These are phyloP conservation scores for Carex sylvatica DNA, from an alignment of 202 grass and related monocot genomes.

Conservation along the genomic window DNA sequence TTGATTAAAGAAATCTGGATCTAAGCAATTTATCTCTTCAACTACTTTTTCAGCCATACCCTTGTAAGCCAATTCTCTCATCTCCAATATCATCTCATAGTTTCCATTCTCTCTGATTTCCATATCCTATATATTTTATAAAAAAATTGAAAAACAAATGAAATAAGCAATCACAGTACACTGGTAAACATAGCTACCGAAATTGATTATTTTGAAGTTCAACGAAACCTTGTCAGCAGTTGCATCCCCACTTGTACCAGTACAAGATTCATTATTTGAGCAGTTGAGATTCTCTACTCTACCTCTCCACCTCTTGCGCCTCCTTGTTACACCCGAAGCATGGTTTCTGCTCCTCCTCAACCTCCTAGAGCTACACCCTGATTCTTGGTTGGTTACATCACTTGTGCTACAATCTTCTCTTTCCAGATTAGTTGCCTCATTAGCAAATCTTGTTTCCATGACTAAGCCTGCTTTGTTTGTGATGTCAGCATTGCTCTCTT, in stretches of 20 bases:
- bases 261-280: slow-evolving; percentile 25
- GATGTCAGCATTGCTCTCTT: slow-evolving; percentile 36
- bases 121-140: slow-evolving; percentile 30
- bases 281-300: slow-evolving; percentile 51
- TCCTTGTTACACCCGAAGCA: slow-evolving; percentile 48
- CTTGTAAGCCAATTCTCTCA: slow-evolving; percentile 72
- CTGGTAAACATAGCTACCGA: slow-evolving; percentile 9
- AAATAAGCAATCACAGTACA: slow-evolving; percentile 30
- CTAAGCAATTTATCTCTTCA: slow-evolving; percentile 78
- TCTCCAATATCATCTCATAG: slow-evolving; percentile 80
- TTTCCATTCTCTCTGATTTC: slow-evolving; percentile 48
- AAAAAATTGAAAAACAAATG: slow-evolving; percentile 30
- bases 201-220: slow-evolving; percentile 21
- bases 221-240: slow-evolving; percentile 46
- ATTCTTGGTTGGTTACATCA: slow-evolving; percentile 61
- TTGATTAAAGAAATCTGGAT: slow-evolving; percentile 85
- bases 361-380: slow-evolving; percentile 50
- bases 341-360: slow-evolving; percentile 72
- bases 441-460: slow-evolving; percentile 47
- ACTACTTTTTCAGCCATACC: slow-evolving; percentile 93
- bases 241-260: slow-evolving; percentile 40
- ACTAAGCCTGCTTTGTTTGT: slow-evolving; percentile 31
- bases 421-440: slow-evolving; percentile 45
- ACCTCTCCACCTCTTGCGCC: slow-evolving; percentile 92
- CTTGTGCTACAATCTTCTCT: slow-evolving; percentile 82